Evolutionary conservation across 495 filamentous ascomycete species (phyloP).

Genomic region (Hypoxylon rickii): DNA sequence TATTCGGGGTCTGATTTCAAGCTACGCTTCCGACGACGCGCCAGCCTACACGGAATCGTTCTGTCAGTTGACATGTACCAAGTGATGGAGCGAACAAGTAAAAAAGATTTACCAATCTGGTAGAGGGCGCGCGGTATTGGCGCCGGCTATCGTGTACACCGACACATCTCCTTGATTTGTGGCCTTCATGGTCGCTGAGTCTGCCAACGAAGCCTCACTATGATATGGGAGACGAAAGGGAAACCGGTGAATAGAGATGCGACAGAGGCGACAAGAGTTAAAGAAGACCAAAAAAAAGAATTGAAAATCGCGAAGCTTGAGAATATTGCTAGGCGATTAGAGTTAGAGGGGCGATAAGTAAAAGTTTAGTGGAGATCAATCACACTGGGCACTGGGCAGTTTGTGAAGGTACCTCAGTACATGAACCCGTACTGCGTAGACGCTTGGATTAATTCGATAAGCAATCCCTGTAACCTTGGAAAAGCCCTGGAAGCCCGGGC

Average conservation of each 20-base stretch:
- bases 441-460: too few species aligned
- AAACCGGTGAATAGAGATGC: not conserved
- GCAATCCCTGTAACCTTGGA: not conserved
- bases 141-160: slow-evolving; percentile 95
- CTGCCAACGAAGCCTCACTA: not conserved
- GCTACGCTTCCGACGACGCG: slow-evolving; percentile 86
- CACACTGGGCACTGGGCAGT: too few species aligned
- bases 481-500: not conserved
- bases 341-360: slow-evolving; percentile 31
- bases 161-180: slow-evolving; percentile 74
- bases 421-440: too few species aligned
- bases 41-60: slow-evolving; percentile 53
- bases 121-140: slow-evolving; percentile 84
- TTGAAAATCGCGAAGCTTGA: not conserved
- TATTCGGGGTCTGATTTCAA: slow-evolving; percentile 92
- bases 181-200: slow-evolving; percentile 24
- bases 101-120: slow-evolving; percentile 70
- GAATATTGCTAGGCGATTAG: not conserved
- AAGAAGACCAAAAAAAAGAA: not conserved
- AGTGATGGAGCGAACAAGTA: slow-evolving; percentile 19
- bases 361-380: slow-evolving; percentile 14
- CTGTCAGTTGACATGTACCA: slow-evolving; percentile 3
- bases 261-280: not conserved
- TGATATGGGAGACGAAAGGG: not conserved
- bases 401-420: too few species aligned